These are phyloP conservation scores for Talaromyces islandicus DNA, from an alignment of 2,329 filamentous ascomycete species.

Conservation along the genomic window DNA sequence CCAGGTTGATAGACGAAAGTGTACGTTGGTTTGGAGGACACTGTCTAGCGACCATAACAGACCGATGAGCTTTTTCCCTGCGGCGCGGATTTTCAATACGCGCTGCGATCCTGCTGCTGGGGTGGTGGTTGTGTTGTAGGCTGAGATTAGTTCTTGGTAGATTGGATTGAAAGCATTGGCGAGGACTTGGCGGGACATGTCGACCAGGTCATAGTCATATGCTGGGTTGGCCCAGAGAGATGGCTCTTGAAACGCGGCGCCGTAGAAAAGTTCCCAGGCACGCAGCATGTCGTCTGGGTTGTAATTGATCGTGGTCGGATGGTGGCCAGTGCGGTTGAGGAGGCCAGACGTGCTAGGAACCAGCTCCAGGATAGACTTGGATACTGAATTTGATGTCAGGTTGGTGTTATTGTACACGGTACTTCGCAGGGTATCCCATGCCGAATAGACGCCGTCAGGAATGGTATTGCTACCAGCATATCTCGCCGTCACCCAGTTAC, in stretches of 20 bases:
- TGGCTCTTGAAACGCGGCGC: constrained; percentile 25
- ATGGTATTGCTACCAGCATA: constrained; percentile 29
- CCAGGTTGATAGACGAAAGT: constrained; percentile 41
- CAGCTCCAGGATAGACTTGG: constrained; percentile 44
- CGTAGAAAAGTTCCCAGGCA: constrained; percentile 37
- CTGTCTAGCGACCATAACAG: constrained; percentile 36
- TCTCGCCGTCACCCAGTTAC: constrained; percentile 39
- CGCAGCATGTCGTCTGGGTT: constrained; percentile 30
- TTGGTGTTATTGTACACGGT: constrained; percentile 48
- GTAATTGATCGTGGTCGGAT: constrained; percentile 40
- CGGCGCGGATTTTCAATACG: constrained; percentile 13
- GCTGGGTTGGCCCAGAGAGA: constrained; percentile 37
- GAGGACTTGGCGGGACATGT: constrained; percentile 45
- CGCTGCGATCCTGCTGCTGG: constrained; percentile 7
- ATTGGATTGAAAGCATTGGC: constrained; percentile 40
- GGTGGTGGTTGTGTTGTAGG: constrained; percentile 22
- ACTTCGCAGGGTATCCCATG: constrained; percentile 43
- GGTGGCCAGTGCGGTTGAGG: constrained; percentile 34
- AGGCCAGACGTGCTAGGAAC: constrained; percentile 39
- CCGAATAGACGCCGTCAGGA: constrained; percentile 31
- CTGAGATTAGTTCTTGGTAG: constrained; percentile 32
- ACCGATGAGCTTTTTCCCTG: constrained; percentile 25
- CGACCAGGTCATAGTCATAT: constrained; percentile 45
- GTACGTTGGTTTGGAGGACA: constrained; percentile 36
- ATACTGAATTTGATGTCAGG: constrained; percentile 33